Percentiles rank a stretch among this genome's conserved stretches.
phyloP scores from a whole-genome alignment of 2,329 filamentous ascomycete species.

The Penicillium sp. region DNA sequence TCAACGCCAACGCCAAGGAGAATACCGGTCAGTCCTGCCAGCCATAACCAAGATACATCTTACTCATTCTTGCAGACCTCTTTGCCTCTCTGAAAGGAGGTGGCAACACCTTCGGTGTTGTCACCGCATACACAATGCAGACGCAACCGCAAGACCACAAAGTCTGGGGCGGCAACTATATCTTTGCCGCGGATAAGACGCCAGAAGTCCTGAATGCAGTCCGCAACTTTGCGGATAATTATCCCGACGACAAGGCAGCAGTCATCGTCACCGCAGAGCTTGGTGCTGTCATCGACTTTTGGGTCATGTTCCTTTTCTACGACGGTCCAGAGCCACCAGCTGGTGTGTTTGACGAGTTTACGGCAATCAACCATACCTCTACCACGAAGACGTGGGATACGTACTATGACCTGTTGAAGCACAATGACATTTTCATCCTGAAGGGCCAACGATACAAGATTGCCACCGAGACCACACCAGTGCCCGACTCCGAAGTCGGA shows the following conservation, averaged over 20 bases:
- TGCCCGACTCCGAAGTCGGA: conserved; percentile 30
- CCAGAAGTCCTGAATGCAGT: conserved; percentile 30
- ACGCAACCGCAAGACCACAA: conserved; percentile 29
- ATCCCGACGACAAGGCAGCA: conserved; percentile 54
- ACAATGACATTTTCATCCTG: conserved; percentile 41
- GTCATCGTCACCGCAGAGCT: conserved; percentile 54
- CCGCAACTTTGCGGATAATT: conserved; percentile 41
- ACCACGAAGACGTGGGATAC: conserved; percentile 44
- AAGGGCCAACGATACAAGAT: conserved; percentile 39
- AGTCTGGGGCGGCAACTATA: conserved; percentile 47
- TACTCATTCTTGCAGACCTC: conserved; percentile 27
- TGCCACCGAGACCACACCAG: conserved; percentile 36
- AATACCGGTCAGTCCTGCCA: conserved; percentile 24
- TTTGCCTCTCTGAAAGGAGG: conserved; percentile 42
- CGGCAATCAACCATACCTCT: conserved; percentile 44
- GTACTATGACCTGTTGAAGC: conserved; percentile 43
- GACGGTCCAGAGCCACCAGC: conserved; percentile 51
- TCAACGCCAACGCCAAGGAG: conserved; percentile 37
- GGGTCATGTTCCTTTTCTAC: conserved; percentile 59
- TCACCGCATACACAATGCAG: conserved; percentile 37
- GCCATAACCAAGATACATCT: neutral
- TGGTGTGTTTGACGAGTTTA: conserved; percentile 54
- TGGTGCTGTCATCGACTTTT: conserved; percentile 46
- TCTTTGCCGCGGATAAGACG: conserved; percentile 37
- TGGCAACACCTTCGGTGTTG: conserved; percentile 43